Conservation (phyloP, 2,329 filamentous ascomycete species). For the Triangularia verruculosa region DNA sequence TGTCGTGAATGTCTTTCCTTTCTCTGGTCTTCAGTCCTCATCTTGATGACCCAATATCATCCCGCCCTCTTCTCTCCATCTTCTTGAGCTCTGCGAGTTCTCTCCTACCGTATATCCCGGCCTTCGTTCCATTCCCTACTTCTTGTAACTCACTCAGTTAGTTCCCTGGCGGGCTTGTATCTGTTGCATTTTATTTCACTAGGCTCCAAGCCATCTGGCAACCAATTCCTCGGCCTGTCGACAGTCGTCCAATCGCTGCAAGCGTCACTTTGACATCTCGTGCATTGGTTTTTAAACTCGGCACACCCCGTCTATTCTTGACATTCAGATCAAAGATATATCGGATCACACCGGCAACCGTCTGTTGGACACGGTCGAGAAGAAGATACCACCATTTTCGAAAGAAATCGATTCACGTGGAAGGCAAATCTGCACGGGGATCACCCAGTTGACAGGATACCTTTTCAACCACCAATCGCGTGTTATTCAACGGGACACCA, state of each 20-base stretch:
- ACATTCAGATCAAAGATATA: background rate
- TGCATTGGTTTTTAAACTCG: slow-evolving; percentile 11
- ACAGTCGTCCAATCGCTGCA: slow-evolving; percentile 14
- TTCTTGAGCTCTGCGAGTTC: slow-evolving; percentile 48
- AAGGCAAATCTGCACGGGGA: slow-evolving; percentile 24
- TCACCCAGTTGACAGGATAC: slow-evolving; percentile 25
- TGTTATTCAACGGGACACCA: slow-evolving; percentile 7
- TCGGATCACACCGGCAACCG: background rate
- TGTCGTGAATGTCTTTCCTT: slow-evolving; percentile 14
- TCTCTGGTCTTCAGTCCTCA: slow-evolving; percentile 25
- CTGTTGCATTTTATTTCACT: background rate
- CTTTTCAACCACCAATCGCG: slow-evolving; percentile 22
- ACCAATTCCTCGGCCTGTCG: slow-evolving; percentile 2
- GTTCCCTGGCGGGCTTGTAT: slow-evolving; percentile 7
- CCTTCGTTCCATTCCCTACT: slow-evolving; percentile 26
- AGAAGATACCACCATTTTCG: background rate
- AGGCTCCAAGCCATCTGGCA: background rate
- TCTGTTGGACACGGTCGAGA: background rate
- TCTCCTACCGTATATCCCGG: slow-evolving; percentile 29
- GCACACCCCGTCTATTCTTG: background rate
- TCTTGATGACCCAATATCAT: slow-evolving; percentile 20
- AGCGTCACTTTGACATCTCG: slow-evolving; percentile 6
- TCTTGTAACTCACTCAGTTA: slow-evolving; percentile 6
- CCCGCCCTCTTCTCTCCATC: slow-evolving; percentile 10
- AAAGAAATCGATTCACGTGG: background rate